Conservation (phyloP, 164 flowering plant species). For the Cinnamomum micranthum region DNA sequence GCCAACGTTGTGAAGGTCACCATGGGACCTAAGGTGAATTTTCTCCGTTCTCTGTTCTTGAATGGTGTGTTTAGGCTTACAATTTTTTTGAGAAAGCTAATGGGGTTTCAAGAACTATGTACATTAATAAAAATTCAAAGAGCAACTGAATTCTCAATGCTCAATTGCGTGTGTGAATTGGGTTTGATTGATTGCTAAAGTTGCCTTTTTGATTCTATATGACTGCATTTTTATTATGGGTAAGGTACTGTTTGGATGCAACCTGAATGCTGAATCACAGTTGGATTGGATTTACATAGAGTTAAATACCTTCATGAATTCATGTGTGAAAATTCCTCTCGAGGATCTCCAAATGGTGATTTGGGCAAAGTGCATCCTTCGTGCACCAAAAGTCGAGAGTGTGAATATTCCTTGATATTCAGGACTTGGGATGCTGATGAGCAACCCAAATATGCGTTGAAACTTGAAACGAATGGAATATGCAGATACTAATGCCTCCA, state of each 20-base stretch:
- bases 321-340: neutral
- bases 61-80: neutral
- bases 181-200: neutral
- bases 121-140: neutral
- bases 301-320: neutral
- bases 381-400: neutral
- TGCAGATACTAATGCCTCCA: neutral
- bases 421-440: neutral
- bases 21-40: conserved; percentile 79
- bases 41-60: neutral
- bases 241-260: neutral
- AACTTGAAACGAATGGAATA: neutral
- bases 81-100: neutral
- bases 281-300: neutral
- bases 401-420: neutral
- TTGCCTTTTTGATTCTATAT: neutral
- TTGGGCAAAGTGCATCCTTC: neutral
- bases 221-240: neutral
- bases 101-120: neutral
- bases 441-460: neutral
- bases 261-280: neutral
- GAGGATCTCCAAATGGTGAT: neutral
- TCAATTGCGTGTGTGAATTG: neutral
- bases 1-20: conserved; percentile 87
- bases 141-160: neutral